These are phyloP conservation scores for Irpex lacteus DNA, from an alignment of 1,284 basidiomycete genomes.

Conservation along the genomic window DNA sequence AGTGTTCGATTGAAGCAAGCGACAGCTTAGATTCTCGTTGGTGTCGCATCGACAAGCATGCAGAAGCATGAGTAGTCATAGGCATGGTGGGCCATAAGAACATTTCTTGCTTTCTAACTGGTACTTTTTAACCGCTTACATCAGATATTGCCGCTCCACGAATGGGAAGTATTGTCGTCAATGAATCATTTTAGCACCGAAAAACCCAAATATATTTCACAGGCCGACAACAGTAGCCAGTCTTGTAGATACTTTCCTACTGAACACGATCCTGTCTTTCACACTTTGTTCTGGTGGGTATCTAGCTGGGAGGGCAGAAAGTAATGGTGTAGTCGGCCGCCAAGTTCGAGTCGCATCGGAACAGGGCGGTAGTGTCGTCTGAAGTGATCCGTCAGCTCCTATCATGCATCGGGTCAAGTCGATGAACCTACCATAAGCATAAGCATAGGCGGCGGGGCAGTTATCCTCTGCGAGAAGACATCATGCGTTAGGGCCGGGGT, in stretches of 20 bases:
- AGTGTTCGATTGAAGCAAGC: too few species aligned
- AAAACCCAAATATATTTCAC: not conserved
- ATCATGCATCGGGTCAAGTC: too few species aligned
- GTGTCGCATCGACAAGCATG: too few species aligned
- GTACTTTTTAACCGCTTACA: too few species aligned
- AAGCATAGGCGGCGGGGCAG: slow-evolving; percentile 48
- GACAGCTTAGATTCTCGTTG: too few species aligned
- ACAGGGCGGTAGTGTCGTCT: slow-evolving; percentile 45
- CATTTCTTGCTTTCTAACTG: too few species aligned
- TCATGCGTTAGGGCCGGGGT: not conserved
- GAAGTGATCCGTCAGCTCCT: not conserved
- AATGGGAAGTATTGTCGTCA: too few species aligned
- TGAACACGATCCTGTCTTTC: not conserved
- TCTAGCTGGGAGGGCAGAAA: slow-evolving; percentile 40
- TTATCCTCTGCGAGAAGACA: slow-evolving; percentile 31
- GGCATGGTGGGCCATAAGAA: too few species aligned
- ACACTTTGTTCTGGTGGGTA: not conserved
- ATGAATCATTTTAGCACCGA: too few species aligned
- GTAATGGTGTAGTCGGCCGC: slow-evolving; percentile 46
- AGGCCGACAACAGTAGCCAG: not conserved
- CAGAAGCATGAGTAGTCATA: too few species aligned
- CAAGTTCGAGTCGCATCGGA: slow-evolving; percentile 36
- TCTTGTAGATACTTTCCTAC: not conserved
- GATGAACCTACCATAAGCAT: slow-evolving; percentile 37
- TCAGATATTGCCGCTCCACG: too few species aligned